Conservation (phyloP, 352 stramenopile species). For the Globisporangium cystogenes region DNA sequence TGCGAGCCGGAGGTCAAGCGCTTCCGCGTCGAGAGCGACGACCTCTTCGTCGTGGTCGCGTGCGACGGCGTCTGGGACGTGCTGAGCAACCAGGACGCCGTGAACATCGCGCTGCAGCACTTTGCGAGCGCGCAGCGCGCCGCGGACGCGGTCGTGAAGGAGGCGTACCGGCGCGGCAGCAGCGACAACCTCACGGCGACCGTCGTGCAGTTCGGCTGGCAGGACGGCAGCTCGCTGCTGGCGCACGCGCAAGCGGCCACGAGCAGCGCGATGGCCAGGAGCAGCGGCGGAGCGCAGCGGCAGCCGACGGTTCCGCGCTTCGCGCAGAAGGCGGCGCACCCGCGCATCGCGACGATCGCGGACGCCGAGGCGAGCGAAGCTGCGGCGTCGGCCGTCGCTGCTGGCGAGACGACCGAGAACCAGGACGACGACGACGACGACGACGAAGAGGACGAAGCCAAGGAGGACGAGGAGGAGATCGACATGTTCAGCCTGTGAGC, state of each 20-base stretch:
- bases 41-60: slow-evolving; percentile 52
- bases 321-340: not conserved
- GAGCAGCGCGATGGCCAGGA: not conserved
- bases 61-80: slow-evolving; percentile 67
- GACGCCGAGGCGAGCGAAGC: slow-evolving; percentile 4
- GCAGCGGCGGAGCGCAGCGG: not conserved
- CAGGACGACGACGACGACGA: slow-evolving; percentile 13
- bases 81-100: slow-evolving; percentile 49
- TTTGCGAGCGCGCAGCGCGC: slow-evolving; percentile 36
- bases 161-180: slow-evolving; percentile 46
- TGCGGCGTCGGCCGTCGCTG: not conserved
- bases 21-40: slow-evolving; percentile 26
- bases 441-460: slow-evolving; percentile 16
- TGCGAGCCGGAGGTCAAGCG: slow-evolving; percentile 40
- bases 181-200: slow-evolving; percentile 53
- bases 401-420: slow-evolving; percentile 11
- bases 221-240: slow-evolving; percentile 15
- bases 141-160: slow-evolving; percentile 44
- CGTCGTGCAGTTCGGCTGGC: slow-evolving; percentile 44
- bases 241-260: slow-evolving; percentile 15
- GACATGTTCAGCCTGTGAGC: slow-evolving; percentile 49
- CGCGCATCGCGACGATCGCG: slow-evolving; percentile 1
- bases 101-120: slow-evolving; percentile 36
- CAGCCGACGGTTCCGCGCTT: not conserved
- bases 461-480: slow-evolving; percentile 28